Conservation (phyloP, 2,329 filamentous ascomycete species). For the Phyllosticta paracitricarpa region DNA sequence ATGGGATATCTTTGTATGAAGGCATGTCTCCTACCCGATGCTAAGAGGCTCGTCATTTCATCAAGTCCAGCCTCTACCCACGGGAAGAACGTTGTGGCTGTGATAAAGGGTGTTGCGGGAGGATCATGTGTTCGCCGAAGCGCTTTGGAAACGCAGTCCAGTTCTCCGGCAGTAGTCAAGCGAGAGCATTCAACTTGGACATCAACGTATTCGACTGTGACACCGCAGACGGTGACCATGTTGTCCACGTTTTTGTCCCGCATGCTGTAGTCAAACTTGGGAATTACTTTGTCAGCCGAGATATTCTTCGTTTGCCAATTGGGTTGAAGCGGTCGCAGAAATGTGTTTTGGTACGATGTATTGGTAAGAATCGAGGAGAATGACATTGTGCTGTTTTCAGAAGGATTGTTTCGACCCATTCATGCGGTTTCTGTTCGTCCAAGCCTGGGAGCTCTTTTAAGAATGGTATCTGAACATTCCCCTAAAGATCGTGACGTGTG, state of each 20-base stretch:
- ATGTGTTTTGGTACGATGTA: background rate
- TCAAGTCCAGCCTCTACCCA: background rate
- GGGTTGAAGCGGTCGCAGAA: background rate
- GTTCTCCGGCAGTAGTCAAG: background rate
- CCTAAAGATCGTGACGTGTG: background rate
- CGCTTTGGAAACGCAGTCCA: background rate
- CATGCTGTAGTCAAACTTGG: background rate
- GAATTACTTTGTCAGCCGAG: background rate
- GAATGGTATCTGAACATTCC: background rate
- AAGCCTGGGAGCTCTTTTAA: background rate
- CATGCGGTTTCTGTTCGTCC: background rate
- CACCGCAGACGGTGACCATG: constrained; percentile 2
- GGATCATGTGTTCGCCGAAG: background rate
- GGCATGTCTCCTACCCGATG: background rate
- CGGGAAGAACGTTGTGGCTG: background rate
- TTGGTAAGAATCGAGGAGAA: background rate
- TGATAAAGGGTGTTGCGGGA: background rate
- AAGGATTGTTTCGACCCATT: background rate
- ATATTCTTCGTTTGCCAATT: background rate
- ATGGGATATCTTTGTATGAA: background rate
- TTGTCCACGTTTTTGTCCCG: background rate
- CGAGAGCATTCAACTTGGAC: background rate
- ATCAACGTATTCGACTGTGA: background rate
- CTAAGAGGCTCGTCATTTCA: background rate
- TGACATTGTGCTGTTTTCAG: background rate